A percentile compares a stretch with the other conserved stretches of the same genome.
Evolutionary conservation across 1,284 basidiomycete genomes (phyloP).

Genomic region (Boletellus dicymbophilus): DNA sequence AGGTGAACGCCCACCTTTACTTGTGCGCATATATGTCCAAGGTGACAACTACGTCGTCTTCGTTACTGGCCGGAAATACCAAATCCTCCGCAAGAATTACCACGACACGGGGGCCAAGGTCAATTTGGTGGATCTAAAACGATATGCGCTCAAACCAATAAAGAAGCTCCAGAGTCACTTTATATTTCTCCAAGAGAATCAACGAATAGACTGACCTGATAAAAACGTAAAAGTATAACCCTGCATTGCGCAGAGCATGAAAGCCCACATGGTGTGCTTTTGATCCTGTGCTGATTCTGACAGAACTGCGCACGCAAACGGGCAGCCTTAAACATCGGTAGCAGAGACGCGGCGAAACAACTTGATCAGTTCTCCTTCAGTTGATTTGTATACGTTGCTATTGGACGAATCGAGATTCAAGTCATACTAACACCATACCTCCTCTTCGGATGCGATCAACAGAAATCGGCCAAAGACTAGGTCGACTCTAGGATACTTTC

Average conservation of each 20-base stretch:
- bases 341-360: conserved; percentile 16
- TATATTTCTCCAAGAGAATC: background rate
- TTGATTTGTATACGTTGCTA: conserved; percentile 15
- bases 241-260: background rate
- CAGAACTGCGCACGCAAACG: conserved; percentile 17
- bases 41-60: background rate
- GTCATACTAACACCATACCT: conserved; percentile 22
- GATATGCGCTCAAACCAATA: conserved; percentile 5
- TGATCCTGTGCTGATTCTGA: background rate
- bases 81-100: no score
- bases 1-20: background rate
- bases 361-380: background rate
- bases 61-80: no score
- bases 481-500: no score
- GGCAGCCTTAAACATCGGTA: conserved; percentile 11
- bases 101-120: conserved; percentile 18
- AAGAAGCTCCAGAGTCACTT: conserved; percentile 15
- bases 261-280: conserved; percentile 3
- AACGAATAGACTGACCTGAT: conserved; percentile 14
- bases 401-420: conserved; percentile 13
- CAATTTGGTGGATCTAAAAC: conserved; percentile 1
- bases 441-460: conserved; percentile 14
- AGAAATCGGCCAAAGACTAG: conserved; percentile 21
- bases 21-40: conserved; percentile 13
- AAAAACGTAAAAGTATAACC: background rate